Conservation (phyloP, 2,329 filamentous ascomycete genomes). For the Ophiostoma pallidulum region DNA sequence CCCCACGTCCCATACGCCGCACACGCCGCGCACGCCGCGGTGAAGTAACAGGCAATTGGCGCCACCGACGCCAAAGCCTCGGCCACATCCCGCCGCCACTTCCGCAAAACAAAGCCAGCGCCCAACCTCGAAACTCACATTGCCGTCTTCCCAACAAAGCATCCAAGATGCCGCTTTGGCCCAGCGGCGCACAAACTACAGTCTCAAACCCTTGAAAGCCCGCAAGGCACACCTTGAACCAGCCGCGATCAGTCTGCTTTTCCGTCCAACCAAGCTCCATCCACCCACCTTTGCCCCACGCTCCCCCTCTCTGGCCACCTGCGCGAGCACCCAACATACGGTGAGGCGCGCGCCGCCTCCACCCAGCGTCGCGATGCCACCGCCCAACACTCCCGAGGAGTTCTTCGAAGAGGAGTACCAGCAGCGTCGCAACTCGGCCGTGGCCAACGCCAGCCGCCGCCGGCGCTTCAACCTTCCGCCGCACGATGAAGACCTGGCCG, state of each 20-base stretch:
- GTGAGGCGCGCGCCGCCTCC: not conserved
- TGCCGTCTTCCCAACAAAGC: not conserved
- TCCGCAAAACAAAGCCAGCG: not conserved
- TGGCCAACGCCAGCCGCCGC: not conserved
- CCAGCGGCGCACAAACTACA: not conserved
- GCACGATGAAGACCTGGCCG: slow-evolving; percentile 10
- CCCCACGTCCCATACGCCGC: too few species aligned
- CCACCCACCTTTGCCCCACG: too few species aligned
- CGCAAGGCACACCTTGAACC: too few species aligned
- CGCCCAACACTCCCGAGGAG: slow-evolving; percentile 21
- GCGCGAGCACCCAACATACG: too few species aligned
- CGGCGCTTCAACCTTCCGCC: slow-evolving; percentile 5
- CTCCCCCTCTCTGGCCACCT: too few species aligned
- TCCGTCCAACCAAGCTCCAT: too few species aligned
- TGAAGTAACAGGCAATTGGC: not conserved
- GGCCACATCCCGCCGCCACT: not conserved
- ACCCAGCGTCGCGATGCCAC: slow-evolving; percentile 19
- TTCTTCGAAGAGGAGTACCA: slow-evolving; percentile 13
- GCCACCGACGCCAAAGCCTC: not conserved
- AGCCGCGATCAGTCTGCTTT: too few species aligned
- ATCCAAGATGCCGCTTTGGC: not conserved
- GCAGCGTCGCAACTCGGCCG: slow-evolving; percentile 1
- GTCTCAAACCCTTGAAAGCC: too few species aligned
- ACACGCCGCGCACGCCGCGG: not conserved
- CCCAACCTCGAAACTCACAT: not conserved